A percentile compares a stretch with the other conserved stretches of the same genome.
These are phyloP conservation scores for Marasmius tenuissimus DNA, from an alignment of 1,284 basidiomycete genomes.

Conservation along the genomic window DNA sequence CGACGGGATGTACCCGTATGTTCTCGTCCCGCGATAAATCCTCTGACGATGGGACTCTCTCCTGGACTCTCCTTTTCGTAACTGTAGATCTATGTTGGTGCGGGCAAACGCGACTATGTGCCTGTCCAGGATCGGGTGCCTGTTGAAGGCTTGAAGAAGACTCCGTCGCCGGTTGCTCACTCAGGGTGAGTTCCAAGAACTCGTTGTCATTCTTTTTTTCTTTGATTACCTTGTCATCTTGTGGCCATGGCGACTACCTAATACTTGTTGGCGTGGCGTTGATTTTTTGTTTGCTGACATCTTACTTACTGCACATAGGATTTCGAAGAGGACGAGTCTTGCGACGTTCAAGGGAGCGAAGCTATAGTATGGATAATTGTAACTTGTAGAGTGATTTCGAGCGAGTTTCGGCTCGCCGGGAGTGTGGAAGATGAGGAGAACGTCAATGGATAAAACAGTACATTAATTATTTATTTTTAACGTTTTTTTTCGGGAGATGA, in stretches of 20 bases:
- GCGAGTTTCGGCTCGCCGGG: background rate
- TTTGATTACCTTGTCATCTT: conserved; percentile 17
- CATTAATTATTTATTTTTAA: background rate
- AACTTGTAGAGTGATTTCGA: background rate
- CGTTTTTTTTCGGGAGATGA: background rate
- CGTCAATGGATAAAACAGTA: background rate
- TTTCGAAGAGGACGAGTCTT: conserved; percentile 74
- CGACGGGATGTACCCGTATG: background rate
- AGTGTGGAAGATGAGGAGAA: background rate
- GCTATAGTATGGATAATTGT: conserved; percentile 31
- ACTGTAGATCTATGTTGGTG: conserved; percentile 71
- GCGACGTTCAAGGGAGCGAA: conserved; percentile 67
- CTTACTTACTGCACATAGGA: conserved; percentile 40
- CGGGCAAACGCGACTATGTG: conserved; percentile 71
- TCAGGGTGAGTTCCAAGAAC: conserved; percentile 61
- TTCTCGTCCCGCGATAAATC: background rate
- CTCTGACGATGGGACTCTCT: background rate
- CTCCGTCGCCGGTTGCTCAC: conserved; percentile 67
- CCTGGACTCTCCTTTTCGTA: background rate
- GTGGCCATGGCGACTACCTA: conserved; percentile 34
- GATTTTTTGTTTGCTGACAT: conserved; percentile 8
- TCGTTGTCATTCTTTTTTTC: background rate
- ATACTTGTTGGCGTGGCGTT: background rate
- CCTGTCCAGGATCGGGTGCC: conserved; percentile 57
- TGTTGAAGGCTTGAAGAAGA: conserved; percentile 53